Evolutionary conservation across 2,329 filamentous ascomycete species (phyloP).

Genomic region (Pyrenophora tritici-repentis): DNA sequence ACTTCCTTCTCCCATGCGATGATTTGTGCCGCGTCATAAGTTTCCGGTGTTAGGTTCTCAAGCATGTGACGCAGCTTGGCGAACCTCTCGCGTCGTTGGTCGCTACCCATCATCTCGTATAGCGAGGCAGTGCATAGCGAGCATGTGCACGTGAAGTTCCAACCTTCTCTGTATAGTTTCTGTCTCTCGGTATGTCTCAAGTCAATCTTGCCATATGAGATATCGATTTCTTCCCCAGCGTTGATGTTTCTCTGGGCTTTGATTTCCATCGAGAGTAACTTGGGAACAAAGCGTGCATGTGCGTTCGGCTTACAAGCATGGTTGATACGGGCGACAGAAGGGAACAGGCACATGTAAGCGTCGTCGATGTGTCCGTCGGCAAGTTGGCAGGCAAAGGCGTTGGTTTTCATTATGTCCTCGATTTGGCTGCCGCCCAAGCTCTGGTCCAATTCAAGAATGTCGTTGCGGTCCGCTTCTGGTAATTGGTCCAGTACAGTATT

Average conservation of each 20-base stretch:
- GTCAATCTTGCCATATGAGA: slow-evolving; percentile 30
- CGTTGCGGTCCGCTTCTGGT: slow-evolving; percentile 5
- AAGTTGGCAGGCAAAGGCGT: slow-evolving; percentile 30
- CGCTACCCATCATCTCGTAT: slow-evolving; percentile 22
- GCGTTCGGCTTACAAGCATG: slow-evolving; percentile 33
- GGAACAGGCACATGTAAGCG: slow-evolving; percentile 33
- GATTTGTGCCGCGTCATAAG: slow-evolving; percentile 27
- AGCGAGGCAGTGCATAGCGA: slow-evolving; percentile 23
- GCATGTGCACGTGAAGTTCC: slow-evolving; percentile 32
- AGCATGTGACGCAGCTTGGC: slow-evolving; percentile 18
- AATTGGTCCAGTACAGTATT: slow-evolving; percentile 15
- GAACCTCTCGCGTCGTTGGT: slow-evolving; percentile 25
- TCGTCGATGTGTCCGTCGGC: slow-evolving; percentile 25
- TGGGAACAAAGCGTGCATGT: slow-evolving; percentile 27
- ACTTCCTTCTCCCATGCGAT: slow-evolving; percentile 32
- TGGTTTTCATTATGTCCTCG: slow-evolving; percentile 31
- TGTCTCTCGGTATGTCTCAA: slow-evolving; percentile 23
- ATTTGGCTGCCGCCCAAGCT: slow-evolving; percentile 20
- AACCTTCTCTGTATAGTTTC: slow-evolving; percentile 25
- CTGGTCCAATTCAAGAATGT: slow-evolving; percentile 22
- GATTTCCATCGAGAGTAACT: slow-evolving; percentile 27
- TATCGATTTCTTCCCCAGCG: slow-evolving; percentile 30
- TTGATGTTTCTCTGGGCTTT: slow-evolving; percentile 25
- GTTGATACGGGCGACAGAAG: slow-evolving; percentile 29
- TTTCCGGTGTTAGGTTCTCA: slow-evolving; percentile 23